phyloP scores from a whole-genome alignment of 805 yeast species.

The Wickerhamomyces bisporus region DNA sequence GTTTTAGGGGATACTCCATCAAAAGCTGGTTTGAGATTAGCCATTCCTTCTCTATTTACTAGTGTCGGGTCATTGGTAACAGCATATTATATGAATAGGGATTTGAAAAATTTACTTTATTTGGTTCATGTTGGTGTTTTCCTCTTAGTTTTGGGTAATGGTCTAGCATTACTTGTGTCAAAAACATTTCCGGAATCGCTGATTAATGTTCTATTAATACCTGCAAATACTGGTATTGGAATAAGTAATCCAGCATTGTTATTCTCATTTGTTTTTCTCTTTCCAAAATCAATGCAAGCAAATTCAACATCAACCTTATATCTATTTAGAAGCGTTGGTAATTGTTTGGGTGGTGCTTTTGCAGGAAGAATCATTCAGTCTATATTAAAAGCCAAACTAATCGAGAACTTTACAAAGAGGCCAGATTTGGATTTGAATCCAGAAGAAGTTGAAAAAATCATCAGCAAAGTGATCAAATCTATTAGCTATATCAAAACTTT shows the following conservation, averaged over 20 bases:
- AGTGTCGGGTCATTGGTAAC: conserved; percentile 39
- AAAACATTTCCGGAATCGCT: conserved; percentile 26
- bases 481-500: conserved; percentile 14
- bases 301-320: conserved; percentile 60
- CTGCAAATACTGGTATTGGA: conserved; percentile 47
- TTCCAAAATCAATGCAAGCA: conserved; percentile 57
- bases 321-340: conserved; percentile 58
- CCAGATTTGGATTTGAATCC: conserved; percentile 3
- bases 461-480: conserved; percentile 10
- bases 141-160: conserved; percentile 33
- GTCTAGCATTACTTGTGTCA: conserved; percentile 35
- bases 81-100: conserved; percentile 33
- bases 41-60: conserved; percentile 36
- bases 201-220: conserved; percentile 36
- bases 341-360: conserved; percentile 56
- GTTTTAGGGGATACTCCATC: conserved; percentile 36
- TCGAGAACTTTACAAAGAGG: conserved; percentile 7
- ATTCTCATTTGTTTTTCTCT: conserved; percentile 63
- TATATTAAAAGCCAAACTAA: conserved; percentile 5
- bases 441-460: conserved; percentile 6
- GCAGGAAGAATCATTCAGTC: conserved; percentile 13
- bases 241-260: conserved; percentile 58
- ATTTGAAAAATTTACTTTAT: conserved; percentile 20
- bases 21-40: conserved; percentile 35
- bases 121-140: conserved; percentile 31